These are phyloP conservation scores for Rhizopus stolonifer DNA, from an alignment of 371 early-diverging fungal species.

Conservation along the genomic window DNA sequence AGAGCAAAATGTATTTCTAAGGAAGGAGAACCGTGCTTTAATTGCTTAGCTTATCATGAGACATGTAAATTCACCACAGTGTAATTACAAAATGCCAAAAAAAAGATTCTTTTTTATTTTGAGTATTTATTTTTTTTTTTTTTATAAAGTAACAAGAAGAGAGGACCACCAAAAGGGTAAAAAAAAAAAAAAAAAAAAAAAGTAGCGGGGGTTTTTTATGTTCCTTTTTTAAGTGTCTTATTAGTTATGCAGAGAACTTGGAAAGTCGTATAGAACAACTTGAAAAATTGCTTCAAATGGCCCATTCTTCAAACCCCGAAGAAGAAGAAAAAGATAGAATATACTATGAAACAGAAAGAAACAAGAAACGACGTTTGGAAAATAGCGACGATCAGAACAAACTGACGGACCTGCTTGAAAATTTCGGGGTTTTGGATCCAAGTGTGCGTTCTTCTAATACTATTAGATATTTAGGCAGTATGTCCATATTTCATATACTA, in stretches of 20 bases:
- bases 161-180: conserved; percentile 42
- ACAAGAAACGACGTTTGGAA: no score
- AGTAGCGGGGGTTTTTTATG: no score
- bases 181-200: background rate
- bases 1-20: conserved; percentile 36
- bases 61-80: conserved; percentile 21
- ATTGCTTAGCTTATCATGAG: conserved; percentile 31
- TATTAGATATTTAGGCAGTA: no score
- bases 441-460: no score
- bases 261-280: conserved; percentile 33
- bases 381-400: no score
- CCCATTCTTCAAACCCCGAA: background rate
- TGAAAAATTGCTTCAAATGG: conserved; percentile 9
- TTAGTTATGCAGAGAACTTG: conserved; percentile 32
- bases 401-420: no score
- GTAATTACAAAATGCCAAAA: conserved; percentile 7
- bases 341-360: no score
- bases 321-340: no score
- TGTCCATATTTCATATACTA: no score
- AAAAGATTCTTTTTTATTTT: no score
- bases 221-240: no score
- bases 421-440: no score
- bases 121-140: background rate
- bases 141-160: conserved; percentile 21
- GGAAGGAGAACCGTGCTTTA: conserved; percentile 28